A percentile compares a stretch with the other conserved stretches of the same genome.
Evolutionary conservation across 202 grass and related monocot genomes (phyloP).

Genomic region (Setaria viridis): DNA sequence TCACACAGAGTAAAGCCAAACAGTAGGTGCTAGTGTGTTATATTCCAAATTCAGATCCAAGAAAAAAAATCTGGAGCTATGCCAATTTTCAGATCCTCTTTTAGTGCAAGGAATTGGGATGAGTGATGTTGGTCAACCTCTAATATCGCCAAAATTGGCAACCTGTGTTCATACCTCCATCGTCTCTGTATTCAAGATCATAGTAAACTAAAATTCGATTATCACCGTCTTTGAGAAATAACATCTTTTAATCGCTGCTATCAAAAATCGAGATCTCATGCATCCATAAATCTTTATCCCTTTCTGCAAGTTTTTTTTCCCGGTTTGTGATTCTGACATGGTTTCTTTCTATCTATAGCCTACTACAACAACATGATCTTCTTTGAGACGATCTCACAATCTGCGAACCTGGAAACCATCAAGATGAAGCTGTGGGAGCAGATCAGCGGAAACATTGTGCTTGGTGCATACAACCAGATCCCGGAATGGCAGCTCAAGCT

Average conservation of each 20-base stretch:
- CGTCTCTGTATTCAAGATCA: background rate
- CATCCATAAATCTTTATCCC: background rate
- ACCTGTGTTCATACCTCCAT: background rate
- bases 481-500: conserved; percentile 86
- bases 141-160: background rate
- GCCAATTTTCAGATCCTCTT: background rate
- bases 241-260: background rate
- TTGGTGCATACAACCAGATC: conserved; percentile 86
- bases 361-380: conserved; percentile 84
- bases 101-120: conserved; percentile 10
- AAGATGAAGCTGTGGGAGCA: conserved; percentile 92
- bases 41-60: conserved; percentile 35
- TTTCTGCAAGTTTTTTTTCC: background rate
- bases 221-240: background rate
- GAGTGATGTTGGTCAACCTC: background rate
- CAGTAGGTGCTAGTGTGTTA: background rate
- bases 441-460: conserved; percentile 80
- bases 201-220: background rate
- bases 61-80: background rate
- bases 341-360: conserved; percentile 52
- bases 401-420: conserved; percentile 78
- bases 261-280: background rate
- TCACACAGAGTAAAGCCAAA: background rate
- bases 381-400: conserved; percentile 89
- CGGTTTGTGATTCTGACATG: conserved; percentile 20